Evolutionary conservation across 306 rosid species (phyloP), one percentile per base, ranked within the genome.

Genomic region (Fragaria iinumae): DNA sequence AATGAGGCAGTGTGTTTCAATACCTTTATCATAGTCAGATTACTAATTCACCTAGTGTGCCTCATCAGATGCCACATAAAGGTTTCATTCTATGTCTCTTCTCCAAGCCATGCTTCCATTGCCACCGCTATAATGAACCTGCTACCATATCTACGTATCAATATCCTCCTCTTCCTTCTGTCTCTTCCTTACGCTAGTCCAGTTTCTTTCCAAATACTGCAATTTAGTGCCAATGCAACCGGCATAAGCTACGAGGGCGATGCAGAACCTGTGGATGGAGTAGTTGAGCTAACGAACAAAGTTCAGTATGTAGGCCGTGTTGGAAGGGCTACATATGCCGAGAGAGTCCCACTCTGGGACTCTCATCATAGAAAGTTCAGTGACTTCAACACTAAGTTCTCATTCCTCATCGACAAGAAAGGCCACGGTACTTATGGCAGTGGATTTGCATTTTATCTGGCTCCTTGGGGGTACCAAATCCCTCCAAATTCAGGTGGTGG

Each of bases 331-430:
- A 76, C 74, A 9, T 84, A 79, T 77, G 29, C 81, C 4, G 32
- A 77, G 73, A 66, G 1, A 18, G 77, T 87, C 38, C 67, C 52
- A 14, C 79, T 87, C 3, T 84, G 90, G 90, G 84, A 84, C 12
- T 59, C 65, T 23, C 32, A 8, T 0, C 49, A 84, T 0, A 72
- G 81, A 43, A 36, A 53, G 32, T 16, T 80, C 38, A 11, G 83
- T 17, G 81, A 86, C 29, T 86, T 86, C 81, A 52, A 79, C 20
- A 77, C 89, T 32, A 81, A 29, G 3, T 78, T 39, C 71, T 49
- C 87, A 34, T 86, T 86, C 49, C 4, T 29, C 0, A 78, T 86
- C 16, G 39, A 59, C 36, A 59, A 10, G 0, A 25, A 59, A 25
- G 4, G 16, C 65, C 13, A 11, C 1, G 16, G 7, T 1, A 10